Evolutionary conservation across 179 eudicot genomes (phyloP), one percentile per base, ranked within the genome.

Genomic region (Corrigiola litoralis): DNA sequence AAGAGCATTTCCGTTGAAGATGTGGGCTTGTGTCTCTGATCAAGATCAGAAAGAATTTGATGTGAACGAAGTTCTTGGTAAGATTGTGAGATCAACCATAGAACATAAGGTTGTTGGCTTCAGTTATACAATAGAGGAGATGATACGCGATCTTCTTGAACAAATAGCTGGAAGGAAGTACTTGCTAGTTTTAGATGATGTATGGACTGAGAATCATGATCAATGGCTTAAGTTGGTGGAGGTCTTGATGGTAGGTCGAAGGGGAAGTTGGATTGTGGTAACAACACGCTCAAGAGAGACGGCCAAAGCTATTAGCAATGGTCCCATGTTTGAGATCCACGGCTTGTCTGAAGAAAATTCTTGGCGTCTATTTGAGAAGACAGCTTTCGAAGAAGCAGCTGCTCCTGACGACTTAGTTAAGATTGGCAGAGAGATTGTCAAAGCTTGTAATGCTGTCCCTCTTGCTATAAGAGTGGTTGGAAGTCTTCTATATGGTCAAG

Each of bases 1-100:
- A 9, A 57, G 11, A 16, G 49, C 41, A 18, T 79, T 79, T 38
- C 56, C 44, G 2, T 44, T 42, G 34, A 74, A 46, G 62, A 45
- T 71, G 65, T 79, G 82, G 82, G 48, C 67, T 24, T 65, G 72
- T 52, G 72, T 80, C 1, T 65, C 78, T 44, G 73, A 66, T 52
- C 25, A 50, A 11, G 67, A 21, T 24, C 61, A 41, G 53, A 2
- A 41, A 14, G 16, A 52, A 10, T 56, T 76, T 10, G 58, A 63
- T 63, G 40, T 65, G 8, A 60, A 51, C 32, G 6, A 17, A 5
- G 32, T 69, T 12, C 6, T 59, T 28, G 8, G 58, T n/a, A 66
- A 57, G n/a, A 69, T 75, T 20, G 3, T 58, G 32, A 40, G 21
- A 23, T 71, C 68, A 12, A 58, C 59, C 11, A 64, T 32, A 6